These are phyloP conservation scores for Cercospora sp. DNA, from an alignment of 2,329 filamentous ascomycete species.

Conservation along the genomic window DNA sequence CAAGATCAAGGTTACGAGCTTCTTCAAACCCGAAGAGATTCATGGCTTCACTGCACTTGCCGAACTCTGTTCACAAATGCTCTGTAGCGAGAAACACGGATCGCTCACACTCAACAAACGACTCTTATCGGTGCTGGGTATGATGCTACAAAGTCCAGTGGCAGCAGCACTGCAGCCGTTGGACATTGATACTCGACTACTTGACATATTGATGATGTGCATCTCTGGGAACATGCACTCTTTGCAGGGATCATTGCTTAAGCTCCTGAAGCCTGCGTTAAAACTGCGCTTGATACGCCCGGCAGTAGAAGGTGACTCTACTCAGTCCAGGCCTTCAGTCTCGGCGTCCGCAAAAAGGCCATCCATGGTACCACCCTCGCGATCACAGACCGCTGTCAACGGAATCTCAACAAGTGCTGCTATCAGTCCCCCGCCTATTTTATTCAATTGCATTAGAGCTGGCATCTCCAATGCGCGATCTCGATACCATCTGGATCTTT, in stretches of 20 bases:
- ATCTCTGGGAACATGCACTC: conserved; percentile 25
- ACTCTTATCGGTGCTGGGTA: conserved; percentile 27
- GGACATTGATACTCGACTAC: conserved; percentile 32
- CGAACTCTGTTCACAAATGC: conserved; percentile 24
- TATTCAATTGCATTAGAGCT: conserved; percentile 82
- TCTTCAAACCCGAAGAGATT: conserved; percentile 5
- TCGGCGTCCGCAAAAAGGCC: conserved; percentile 6
- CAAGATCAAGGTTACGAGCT: conserved; percentile 4
- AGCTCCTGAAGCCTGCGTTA: conserved; percentile 72
- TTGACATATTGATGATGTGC: conserved; percentile 28
- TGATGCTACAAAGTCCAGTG: conserved; percentile 26
- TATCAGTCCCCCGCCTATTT: conserved; percentile 59
- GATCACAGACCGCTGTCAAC: conserved; percentile 9
- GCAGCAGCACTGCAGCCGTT: conserved; percentile 24
- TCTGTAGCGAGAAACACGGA: conserved; percentile 23
- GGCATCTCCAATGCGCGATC: conserved; percentile 75
- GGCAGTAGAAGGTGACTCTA: neutral
- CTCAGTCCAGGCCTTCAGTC: neutral
- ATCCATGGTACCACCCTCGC: conserved; percentile 3
- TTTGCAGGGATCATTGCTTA: conserved; percentile 61
- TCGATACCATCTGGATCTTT: conserved; percentile 80
- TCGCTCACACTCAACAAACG: conserved; percentile 21
- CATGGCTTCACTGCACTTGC: conserved; percentile 30
- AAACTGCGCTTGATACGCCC: conserved; percentile 52
- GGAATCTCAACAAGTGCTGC: neutral